These are phyloP conservation scores for Chalara sp. DNA, from an alignment of 2,329 filamentous ascomycete genomes.

Conservation along the genomic window DNA sequence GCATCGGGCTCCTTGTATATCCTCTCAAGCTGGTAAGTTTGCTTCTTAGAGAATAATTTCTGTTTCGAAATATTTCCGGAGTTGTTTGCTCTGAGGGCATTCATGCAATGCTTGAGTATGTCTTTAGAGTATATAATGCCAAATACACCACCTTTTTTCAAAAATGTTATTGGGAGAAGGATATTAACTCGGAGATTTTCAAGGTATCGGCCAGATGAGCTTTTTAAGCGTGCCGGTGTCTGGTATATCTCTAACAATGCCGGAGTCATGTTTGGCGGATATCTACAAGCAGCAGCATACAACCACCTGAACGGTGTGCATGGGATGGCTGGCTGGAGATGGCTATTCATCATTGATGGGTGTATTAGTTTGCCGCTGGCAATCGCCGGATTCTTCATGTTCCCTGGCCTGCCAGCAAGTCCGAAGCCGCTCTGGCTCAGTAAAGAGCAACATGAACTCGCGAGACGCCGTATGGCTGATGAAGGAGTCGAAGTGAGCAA, in stretches of 20 bases:
- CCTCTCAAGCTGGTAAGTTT: too few relatives aligned
- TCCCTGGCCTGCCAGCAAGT: neutral
- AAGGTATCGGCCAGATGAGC: constrained; percentile 50
- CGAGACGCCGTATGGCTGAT: neutral
- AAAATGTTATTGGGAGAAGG: too few relatives aligned
- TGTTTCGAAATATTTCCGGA: too few relatives aligned
- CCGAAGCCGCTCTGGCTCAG: neutral
- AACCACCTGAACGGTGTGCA: constrained; percentile 33
- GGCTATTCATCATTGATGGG: constrained; percentile 17
- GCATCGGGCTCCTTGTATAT: too few relatives aligned
- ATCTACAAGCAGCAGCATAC: constrained; percentile 47
- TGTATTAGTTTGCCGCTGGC: neutral
- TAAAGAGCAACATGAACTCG: constrained; percentile 2
- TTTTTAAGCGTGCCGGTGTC: constrained; percentile 52
- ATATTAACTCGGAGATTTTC: constrained; percentile 17
- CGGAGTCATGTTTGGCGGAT: constrained; percentile 37
- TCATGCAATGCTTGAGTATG: too few relatives aligned
- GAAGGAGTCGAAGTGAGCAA: neutral
- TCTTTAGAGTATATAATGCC: too few relatives aligned
- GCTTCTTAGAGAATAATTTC: too few relatives aligned
- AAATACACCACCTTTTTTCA: too few relatives aligned
- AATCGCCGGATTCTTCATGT: neutral
- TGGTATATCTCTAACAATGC: constrained; percentile 35
- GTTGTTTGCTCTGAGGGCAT: too few relatives aligned
- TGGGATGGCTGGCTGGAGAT: constrained; percentile 48